phyloP scores from a whole-genome alignment of 768 basidiomycete species.

The Termitomyces heimii region DNA sequence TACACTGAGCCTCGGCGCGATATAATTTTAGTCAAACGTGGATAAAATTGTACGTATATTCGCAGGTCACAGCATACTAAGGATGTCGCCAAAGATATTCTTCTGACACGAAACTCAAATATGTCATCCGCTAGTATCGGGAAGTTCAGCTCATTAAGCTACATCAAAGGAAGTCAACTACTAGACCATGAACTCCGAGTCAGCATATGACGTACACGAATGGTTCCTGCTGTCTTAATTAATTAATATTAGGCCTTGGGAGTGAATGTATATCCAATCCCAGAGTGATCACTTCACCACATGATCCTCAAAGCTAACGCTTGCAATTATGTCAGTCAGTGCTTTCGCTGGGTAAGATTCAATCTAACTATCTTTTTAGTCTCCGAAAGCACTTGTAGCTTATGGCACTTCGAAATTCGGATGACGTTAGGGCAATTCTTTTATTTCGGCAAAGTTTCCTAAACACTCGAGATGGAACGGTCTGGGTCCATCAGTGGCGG shows the following conservation, averaged over 20 bases:
- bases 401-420: neutral
- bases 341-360: neutral
- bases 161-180: neutral
- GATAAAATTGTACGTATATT: neutral
- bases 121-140: neutral
- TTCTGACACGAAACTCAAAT: neutral
- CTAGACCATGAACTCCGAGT: neutral
- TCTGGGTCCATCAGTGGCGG: no score
- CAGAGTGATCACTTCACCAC: neutral
- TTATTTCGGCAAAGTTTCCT: neutral
- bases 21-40: neutral
- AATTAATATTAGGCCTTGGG: no score
- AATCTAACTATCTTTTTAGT: neutral
- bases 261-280: neutral
- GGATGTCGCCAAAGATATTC: neutral
- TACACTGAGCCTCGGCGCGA: no score
- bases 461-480: neutral
- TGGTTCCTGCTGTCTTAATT: no score
- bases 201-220: neutral
- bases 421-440: neutral
- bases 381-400: neutral
- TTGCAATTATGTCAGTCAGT: neutral
- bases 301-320: neutral
- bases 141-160: neutral
- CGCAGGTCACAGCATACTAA: neutral